A percentile compares a stretch with the other conserved stretches of the same genome.
Conservation (phyloP, 495 filamentous ascomycete genomes). For the Alectoria sarmentosa region DNA sequence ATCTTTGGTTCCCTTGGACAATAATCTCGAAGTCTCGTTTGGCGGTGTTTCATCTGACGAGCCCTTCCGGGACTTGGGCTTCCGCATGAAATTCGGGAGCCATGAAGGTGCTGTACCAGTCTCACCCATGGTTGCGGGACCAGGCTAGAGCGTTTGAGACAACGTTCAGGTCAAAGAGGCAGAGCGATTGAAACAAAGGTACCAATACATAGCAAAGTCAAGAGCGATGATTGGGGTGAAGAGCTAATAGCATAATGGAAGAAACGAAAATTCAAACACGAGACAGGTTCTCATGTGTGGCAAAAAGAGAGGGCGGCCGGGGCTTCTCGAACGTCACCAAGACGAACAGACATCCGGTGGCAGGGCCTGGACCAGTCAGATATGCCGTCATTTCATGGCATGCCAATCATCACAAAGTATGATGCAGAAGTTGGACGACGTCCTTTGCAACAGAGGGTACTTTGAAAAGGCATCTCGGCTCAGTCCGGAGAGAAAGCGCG, state of each 20-base stretch:
- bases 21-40: constrained; percentile 42
- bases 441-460: background rate
- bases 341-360: background rate
- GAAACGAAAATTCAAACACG: background rate
- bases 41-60: constrained; percentile 15
- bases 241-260: background rate
- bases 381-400: background rate
- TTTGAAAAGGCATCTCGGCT: background rate
- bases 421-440: background rate
- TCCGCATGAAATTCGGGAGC: constrained; percentile 21
- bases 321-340: too few relatives aligned
- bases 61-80: constrained; percentile 3
- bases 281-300: background rate
- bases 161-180: too few relatives aligned
- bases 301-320: background rate
- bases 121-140: constrained; percentile 19
- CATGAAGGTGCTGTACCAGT: constrained; percentile 21
- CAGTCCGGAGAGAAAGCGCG: constrained; percentile 1
- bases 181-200: background rate
- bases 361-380: background rate
- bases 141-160: background rate
- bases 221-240: background rate
- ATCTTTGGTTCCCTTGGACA: constrained; percentile 35
- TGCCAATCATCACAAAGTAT: background rate
- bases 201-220: background rate